These are phyloP conservation scores for Fusarium verrucosum DNA, from an alignment of 2,329 filamentous ascomycete species.

Conservation along the genomic window DNA sequence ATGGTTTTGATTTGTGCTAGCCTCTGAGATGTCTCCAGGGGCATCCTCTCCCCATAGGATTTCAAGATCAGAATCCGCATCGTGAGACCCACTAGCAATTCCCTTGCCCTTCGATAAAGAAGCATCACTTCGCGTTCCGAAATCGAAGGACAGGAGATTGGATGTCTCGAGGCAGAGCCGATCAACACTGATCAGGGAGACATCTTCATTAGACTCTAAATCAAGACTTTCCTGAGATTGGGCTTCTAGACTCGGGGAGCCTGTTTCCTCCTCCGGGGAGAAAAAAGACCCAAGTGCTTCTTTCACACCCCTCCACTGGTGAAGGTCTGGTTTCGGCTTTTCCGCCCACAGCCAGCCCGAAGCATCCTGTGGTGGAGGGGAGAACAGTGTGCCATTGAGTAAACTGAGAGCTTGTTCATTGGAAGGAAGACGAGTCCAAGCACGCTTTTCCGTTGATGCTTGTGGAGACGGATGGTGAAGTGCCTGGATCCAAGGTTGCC, in stretches of 20 bases:
- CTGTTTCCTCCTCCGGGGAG: background rate
- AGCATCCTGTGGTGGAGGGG: background rate
- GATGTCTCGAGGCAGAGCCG: background rate
- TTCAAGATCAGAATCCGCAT: background rate
- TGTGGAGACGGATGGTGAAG: background rate
- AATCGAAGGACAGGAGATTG: background rate
- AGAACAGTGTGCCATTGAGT: background rate
- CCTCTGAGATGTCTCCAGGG: background rate
- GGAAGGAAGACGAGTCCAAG: background rate
- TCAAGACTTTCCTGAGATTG: background rate
- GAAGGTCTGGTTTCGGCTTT: background rate
- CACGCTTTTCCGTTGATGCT: background rate
- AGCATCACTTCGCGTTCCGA: background rate
- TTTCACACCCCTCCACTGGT: background rate
- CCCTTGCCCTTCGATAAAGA: background rate
- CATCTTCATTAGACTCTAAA: background rate
- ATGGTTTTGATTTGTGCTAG: background rate
- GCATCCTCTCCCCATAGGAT: background rate
- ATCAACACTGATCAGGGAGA: background rate
- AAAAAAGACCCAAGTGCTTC: background rate
- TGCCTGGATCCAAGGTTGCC: background rate
- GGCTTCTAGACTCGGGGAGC: background rate
- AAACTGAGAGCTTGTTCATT: background rate
- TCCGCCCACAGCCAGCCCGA: background rate
- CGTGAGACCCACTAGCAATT: background rate